Base-by-base conservation (phyloP, 306 rosid genomes). In the Begonia loranthoides region DNA sequence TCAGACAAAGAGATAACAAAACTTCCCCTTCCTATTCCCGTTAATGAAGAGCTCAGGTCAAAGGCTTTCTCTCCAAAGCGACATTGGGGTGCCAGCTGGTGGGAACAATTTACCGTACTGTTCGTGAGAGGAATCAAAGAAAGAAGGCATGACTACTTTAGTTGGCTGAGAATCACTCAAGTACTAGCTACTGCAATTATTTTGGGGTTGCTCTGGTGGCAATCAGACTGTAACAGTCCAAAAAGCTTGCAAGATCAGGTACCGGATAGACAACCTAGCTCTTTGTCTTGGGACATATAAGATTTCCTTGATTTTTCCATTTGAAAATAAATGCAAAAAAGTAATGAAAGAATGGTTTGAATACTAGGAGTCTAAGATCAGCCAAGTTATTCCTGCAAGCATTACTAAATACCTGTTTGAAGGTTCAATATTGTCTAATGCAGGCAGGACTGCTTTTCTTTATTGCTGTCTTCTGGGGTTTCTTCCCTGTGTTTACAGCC, bases 181-280 rank as follows among this genome's bases (percentile, higher is more conserved):
- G 99, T 90, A 57, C 73, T 90, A 28, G 80, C 94, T 55, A 90
- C 99, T 9, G 94, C 99, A 56, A 15, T 83, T 56, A 86, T 90
- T 65, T 69, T 90, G 70, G 99, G 99, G 46, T 75, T 90, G 54
- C 94, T 90, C 2, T 90, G 99, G 99, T 90, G 94, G 95, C 94
- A 67, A 57, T 90, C 94, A 12, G 99, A 83, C 72, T 48, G 73
- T 51, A 57, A 52, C 4, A 76, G 48, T 63, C 80, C 73, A 33
- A 72, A 70, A 70, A 84, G 76, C 63, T 81, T 79, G 38, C 86
- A 80, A 62, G 99, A 90, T 74, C 99, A 90, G 94, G 99, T 82
- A 69, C 60, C 44, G 34, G 58, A 38, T 28, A 7, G 9, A 28
- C 36, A 4, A 28, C 36, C 36, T 4, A 28, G 36, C 6, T 28